A percentile compares a stretch with the other conserved stretches of the same genome.
phyloP scores from a whole-genome alignment of 768 basidiomycete genomes.

The Pleurotus eryngii region DNA sequence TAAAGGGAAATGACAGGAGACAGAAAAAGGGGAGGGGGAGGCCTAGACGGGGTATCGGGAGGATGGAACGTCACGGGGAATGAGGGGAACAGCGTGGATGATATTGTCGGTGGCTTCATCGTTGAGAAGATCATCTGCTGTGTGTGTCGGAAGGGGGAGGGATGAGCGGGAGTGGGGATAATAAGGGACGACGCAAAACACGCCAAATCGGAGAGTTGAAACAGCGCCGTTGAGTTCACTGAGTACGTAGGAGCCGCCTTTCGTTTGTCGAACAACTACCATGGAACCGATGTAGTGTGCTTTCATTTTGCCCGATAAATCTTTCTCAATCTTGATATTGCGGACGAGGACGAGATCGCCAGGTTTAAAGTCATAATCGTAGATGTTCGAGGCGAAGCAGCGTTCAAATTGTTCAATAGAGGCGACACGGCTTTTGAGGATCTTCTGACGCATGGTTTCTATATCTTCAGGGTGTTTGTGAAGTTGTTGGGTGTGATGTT shows the following conservation, averaged over 20 bases:
- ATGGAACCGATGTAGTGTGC: slow-evolving; percentile 24
- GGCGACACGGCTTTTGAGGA: slow-evolving; percentile 6
- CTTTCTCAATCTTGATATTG: slow-evolving; percentile 22
- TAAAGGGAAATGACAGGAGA: too few relatives aligned
- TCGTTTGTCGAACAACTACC: slow-evolving; percentile 15
- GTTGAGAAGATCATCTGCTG: not conserved
- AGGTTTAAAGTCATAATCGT: slow-evolving; percentile 21
- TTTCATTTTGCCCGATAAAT: slow-evolving; percentile 13
- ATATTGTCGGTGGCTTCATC: not conserved
- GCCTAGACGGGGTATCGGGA: not conserved
- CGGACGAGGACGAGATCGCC: slow-evolving; percentile 25
- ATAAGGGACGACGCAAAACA: slow-evolving; percentile 15
- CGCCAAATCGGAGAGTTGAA: slow-evolving; percentile 4
- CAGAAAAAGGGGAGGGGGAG: not conserved
- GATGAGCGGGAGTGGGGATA: not conserved
- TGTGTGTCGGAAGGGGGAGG: not conserved
- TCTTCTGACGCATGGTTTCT: slow-evolving; percentile 1
- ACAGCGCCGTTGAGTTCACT: slow-evolving; percentile 11
- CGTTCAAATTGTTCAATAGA: slow-evolving; percentile 10
- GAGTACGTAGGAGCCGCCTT: slow-evolving; percentile 13
- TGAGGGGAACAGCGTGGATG: not conserved
- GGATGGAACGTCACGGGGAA: not conserved
- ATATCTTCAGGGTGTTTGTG: slow-evolving; percentile 15
- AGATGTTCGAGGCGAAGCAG: slow-evolving; percentile 14
- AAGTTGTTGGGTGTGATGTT: slow-evolving; percentile 11